Evolutionary conservation across 2,329 filamentous ascomycete genomes (phyloP).

Genomic region (Fusarium sp.): DNA sequence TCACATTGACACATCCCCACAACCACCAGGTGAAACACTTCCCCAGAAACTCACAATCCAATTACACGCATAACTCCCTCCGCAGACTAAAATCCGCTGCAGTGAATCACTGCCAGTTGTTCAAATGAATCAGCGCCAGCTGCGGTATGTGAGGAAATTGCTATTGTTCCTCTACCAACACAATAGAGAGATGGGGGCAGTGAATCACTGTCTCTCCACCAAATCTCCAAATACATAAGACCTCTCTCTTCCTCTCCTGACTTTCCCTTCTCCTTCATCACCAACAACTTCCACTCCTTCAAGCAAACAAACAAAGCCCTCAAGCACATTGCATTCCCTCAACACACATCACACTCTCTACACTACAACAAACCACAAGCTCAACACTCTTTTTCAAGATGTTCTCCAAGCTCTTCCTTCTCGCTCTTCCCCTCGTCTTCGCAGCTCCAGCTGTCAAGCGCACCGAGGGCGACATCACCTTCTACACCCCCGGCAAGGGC

Average conservation of each 20-base stretch:
- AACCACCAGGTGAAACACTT: slow-evolving; percentile 22
- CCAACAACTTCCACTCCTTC: not conserved
- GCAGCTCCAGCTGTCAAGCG: slow-evolving; percentile 24
- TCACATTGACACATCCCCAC: slow-evolving; percentile 16
- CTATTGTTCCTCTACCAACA: slow-evolving; percentile 1
- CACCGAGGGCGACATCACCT: slow-evolving; percentile 49
- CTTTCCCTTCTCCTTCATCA: slow-evolving; percentile 8
- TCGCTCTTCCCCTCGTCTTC: slow-evolving; percentile 31
- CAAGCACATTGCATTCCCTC: not conserved
- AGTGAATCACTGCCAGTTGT: slow-evolving; percentile 10
- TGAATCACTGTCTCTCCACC: slow-evolving; percentile 22
- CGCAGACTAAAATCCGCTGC: not conserved
- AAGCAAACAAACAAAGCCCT: slow-evolving; percentile 5
- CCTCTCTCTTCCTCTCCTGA: not conserved
- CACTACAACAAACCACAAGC: not conserved
- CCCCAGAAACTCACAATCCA: slow-evolving; percentile 3
- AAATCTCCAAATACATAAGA: slow-evolving; percentile 18
- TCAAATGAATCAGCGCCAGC: not conserved
- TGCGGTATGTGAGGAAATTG: not conserved
- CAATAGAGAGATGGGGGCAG: not conserved
- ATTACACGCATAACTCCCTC: not conserved
- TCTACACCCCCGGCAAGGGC: slow-evolving; percentile 72
- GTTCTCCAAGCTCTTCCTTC: slow-evolving; percentile 33
- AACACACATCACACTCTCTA: not conserved
- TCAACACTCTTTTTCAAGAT: slow-evolving; percentile 28